These are phyloP conservation scores for Zygosaccharomyces bailii DNA, from an alignment of 805 yeast species.

Conservation along the genomic window DNA sequence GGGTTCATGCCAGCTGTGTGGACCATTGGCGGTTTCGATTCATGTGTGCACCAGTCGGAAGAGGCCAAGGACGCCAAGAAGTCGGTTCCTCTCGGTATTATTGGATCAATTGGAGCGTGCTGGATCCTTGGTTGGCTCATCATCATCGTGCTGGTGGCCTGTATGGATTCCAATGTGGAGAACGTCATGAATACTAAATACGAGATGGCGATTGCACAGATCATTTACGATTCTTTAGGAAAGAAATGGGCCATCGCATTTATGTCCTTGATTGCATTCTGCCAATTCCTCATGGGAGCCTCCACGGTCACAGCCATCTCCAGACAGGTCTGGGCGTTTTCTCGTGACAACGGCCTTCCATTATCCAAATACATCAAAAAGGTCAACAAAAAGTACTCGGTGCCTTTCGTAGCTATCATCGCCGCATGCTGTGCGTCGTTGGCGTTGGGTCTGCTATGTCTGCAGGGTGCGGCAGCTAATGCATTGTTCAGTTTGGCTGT, in stretches of 20 bases:
- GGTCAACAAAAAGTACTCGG: conserved; percentile 53
- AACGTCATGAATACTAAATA: conserved; percentile 43
- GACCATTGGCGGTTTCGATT: conserved; percentile 73
- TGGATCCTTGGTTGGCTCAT: conserved; percentile 57
- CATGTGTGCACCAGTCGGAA: conserved; percentile 70
- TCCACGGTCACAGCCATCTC: conserved; percentile 61
- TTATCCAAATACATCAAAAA: conserved; percentile 52
- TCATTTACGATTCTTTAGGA: conserved; percentile 58
- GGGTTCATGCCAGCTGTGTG: conserved; percentile 67
- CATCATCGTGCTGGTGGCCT: conserved; percentile 51
- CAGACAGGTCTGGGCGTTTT: conserved; percentile 71
- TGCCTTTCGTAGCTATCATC: conserved; percentile 62
- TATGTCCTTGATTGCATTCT: conserved; percentile 55
- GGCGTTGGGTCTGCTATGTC: conserved; percentile 39
- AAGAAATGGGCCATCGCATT: conserved; percentile 63
- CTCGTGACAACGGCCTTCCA: conserved; percentile 75
- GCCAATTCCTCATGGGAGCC: conserved; percentile 65
- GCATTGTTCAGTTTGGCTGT: conserved; percentile 44
- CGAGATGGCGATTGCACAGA: conserved; percentile 65
- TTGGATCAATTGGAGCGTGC: conserved; percentile 55
- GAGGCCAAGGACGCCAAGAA: conserved; percentile 58
- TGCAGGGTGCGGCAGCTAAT: conserved; percentile 43
- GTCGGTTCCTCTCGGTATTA: conserved; percentile 64
- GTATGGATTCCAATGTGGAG: conserved; percentile 46
- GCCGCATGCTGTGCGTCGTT: conserved; percentile 39